A percentile compares a stretch with the other conserved stretches of the same genome.
phyloP scores from a whole-genome alignment of 768 basidiomycete species.

The Amanita rubescens region DNA sequence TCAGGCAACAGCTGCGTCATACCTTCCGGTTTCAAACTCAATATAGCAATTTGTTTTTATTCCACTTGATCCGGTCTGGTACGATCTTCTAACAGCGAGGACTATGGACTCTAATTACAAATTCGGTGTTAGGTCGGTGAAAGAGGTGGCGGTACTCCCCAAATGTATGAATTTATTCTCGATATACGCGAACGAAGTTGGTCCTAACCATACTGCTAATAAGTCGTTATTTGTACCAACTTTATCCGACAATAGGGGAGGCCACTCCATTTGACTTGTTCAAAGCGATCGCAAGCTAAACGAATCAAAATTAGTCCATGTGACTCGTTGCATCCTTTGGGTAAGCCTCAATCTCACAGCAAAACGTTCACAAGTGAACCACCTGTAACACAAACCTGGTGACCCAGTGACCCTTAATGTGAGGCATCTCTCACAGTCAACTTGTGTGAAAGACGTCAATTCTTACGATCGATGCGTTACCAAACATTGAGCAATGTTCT shows the following conservation, averaged over 20 bases:
- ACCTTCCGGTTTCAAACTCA: neutral
- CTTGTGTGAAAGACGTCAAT: neutral
- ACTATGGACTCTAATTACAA: neutral
- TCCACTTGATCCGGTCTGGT: neutral
- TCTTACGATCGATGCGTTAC: neutral
- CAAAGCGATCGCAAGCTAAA: neutral
- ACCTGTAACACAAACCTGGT: neutral
- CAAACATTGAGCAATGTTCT: neutral
- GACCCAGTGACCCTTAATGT: neutral
- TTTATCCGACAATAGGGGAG: too few species aligned
- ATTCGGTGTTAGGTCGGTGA: neutral
- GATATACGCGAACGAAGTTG: neutral
- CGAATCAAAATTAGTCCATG: neutral
- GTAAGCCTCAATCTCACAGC: neutral
- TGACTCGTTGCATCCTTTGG: neutral
- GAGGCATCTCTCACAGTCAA: neutral
- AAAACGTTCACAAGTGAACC: neutral
- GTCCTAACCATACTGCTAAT: too few species aligned
- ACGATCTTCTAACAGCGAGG: neutral
- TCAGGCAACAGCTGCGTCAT: constrained; percentile 2
- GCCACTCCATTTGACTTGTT: neutral
- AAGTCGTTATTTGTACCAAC: too few species aligned
- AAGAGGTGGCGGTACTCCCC: too few species aligned
- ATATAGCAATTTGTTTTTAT: neutral
- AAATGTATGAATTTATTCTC: too few species aligned